Evolutionary conservation across 1,284 basidiomycete species (phyloP), one percentile per base, ranked within the genome.

Genomic region (Sanguinoderma infundibulare): DNA sequence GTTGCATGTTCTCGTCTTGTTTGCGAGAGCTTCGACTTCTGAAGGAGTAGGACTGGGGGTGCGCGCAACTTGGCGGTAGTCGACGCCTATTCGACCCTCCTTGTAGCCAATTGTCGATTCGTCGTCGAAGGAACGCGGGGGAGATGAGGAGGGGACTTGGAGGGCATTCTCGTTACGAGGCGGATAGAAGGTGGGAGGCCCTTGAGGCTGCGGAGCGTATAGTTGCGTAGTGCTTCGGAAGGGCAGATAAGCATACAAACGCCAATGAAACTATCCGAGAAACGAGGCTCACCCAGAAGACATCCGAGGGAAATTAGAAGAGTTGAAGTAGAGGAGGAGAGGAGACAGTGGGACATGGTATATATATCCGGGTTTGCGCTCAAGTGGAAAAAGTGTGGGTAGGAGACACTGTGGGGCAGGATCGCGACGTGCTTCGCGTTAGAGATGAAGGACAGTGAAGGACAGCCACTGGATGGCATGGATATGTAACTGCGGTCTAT

Each of bases 1-100:
- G 34, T 55, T 44, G 42, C 40, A 46, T 12, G 42, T 32, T 6
- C 53, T 36, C 24, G 49, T 40, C 28, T 53, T 46, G 44, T 38
- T 30, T 17, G 36, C 28, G 17, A 66, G 59, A 4, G 35, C 54
- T 14, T 56, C 59, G 0, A 44, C 53, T 44, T 65, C 79, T 71
- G 59, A 75, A 70, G 26, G 78, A 0, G 78, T 79, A 9, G 78
- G 78, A 50, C 77, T 79, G 7, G 78, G 78, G 7, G 78, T 80
- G 26, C 78, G 71, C 3, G 63, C 58, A 10, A 74, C 57, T 20
- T 59, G 52, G 36, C 70, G 69, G 54, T 70, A 67, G 36, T 70
- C 62, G 26, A 70, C 63, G 5, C 50, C 55, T 38, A 61, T 59
- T 2, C 47, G 39, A 10, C 26, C 24, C 20, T 47, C 42, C 39